phyloP scores from a whole-genome alignment of 2,329 filamentous ascomycete species.

The Harringtonia lauricola region DNA sequence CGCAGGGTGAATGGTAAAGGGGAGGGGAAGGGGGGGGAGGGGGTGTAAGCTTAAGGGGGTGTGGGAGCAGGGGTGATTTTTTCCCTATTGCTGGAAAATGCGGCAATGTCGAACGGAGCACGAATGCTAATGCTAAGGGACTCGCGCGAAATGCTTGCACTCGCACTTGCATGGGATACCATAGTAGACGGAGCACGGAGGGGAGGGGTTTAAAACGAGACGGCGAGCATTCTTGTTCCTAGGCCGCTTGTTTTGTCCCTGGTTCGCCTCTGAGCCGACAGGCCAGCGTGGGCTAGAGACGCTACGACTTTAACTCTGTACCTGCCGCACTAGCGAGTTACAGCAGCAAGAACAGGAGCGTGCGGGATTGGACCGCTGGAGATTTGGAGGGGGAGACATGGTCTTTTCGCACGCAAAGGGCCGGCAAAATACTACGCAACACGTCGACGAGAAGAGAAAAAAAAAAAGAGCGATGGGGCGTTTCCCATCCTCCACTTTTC shows the following conservation, averaged over 20 bases:
- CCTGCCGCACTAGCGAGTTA: slow-evolving; percentile 7
- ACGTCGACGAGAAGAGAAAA: not conserved
- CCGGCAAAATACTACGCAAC: not conserved
- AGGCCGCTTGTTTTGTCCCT: not conserved
- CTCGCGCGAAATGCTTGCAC: no score
- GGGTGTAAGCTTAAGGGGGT: not conserved
- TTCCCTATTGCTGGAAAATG: no score
- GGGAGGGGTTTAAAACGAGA: no score
- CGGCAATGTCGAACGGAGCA: no score
- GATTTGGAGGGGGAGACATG: not conserved
- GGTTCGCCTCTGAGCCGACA: not conserved
- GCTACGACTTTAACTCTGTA: slow-evolving; percentile 4
- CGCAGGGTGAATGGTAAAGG: not conserved
- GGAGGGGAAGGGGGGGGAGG: not conserved
- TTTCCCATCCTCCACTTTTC: slow-evolving; percentile 4
- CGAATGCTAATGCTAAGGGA: no score
- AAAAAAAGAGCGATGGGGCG: not conserved
- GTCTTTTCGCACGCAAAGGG: not conserved
- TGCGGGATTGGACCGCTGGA: slow-evolving; percentile 1
- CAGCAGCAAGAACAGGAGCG: not conserved
- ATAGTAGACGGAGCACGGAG: no score
- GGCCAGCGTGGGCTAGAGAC: not conserved
- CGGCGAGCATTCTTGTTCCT: no score
- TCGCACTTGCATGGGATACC: no score
- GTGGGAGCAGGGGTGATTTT: not conserved